Evolutionary conservation across 495 filamentous ascomycete genomes (phyloP).

Genomic region (Trichocladium antarcticum): DNA sequence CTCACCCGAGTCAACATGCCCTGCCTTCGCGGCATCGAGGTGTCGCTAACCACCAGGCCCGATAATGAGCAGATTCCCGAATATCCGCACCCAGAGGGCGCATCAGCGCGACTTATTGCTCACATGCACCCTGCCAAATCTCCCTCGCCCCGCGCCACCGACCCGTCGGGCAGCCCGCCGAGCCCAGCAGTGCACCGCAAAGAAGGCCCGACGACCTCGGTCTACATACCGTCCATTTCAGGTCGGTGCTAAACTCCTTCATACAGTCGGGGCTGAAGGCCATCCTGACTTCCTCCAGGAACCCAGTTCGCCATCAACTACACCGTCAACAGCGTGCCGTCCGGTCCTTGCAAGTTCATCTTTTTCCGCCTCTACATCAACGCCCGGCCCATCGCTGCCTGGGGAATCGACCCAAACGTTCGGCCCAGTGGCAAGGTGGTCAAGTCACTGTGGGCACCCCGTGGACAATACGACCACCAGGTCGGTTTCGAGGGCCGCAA

Average conservation of each 20-base stretch:
- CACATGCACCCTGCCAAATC: not conserved
- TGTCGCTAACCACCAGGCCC: conserved; percentile 29
- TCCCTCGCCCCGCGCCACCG: not conserved
- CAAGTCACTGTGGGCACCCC: conserved; percentile 36
- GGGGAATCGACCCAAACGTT: conserved; percentile 33
- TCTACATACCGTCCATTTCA: conserved; percentile 41
- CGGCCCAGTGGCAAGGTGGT: conserved; percentile 27
- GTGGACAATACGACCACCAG: conserved; percentile 11
- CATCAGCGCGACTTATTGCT: conserved; percentile 26
- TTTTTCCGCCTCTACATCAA: conserved; percentile 46
- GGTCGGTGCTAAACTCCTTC: conserved; percentile 22
- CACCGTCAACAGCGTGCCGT: conserved; percentile 20
- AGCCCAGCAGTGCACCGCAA: conserved; percentile 20
- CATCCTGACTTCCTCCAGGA: conserved; percentile 20
- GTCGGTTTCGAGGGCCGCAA: conserved; percentile 32
- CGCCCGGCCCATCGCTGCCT: conserved; percentile 33
- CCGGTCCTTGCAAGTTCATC: conserved; percentile 27
- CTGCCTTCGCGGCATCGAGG: conserved; percentile 35
- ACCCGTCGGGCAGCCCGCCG: conserved; percentile 3
- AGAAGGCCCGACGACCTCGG: conserved; percentile 31
- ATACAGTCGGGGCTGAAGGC: no score
- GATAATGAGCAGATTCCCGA: conserved; percentile 30
- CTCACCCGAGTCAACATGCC: conserved; percentile 31
- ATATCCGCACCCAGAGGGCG: conserved; percentile 42
- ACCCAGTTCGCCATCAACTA: conserved; percentile 39